Evolutionary conservation across 306 rosid genomes (phyloP), one percentile per base, ranked within the genome.

Genomic region (Ziziphus jujuba): DNA sequence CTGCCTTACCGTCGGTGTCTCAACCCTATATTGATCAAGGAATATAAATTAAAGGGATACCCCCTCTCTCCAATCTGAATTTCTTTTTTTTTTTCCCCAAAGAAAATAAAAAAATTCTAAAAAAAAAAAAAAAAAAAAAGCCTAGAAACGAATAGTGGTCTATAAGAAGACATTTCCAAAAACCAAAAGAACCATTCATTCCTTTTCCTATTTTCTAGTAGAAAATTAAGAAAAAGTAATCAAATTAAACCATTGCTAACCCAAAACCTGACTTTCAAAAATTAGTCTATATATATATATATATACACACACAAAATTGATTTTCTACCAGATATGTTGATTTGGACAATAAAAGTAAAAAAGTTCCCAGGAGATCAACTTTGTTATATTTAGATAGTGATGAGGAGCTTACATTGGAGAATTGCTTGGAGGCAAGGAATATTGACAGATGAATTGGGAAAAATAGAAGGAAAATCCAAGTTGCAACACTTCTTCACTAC

Each of bases 1-100:
- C 9, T 43, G 66, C 9, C 31, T 43, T 25, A 40, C 2, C n/a
- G 19, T 61, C 16, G 43, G 49, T 38, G 54, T 38, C 6, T 56
- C n/a, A 33, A 19, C 66, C 59, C 70, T 79, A 35, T 22, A 15
- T 64, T 14, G 16, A 71, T 44, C 47, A 51, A 22, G 28, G 33
- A 2, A 59, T 10, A 23, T n/a, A 2, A 67, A 36, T 24, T 28
- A 58, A 15, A 57, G 7, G 48, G 7, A 23, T 23, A 1, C 12
- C 10, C 34, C 33, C 33, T 28, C 4, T 38, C n/a, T 61, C 14
- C 52, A 40, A n/a, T 20, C 10, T 31, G 14, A 54, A 60, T 10
- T n/a, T 36, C 19, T 21, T 50, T 12, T 21, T 23, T 8, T 2
- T 21, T 50, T 15, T 40, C 19, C 52, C 15, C n/a, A n/a, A 62